Percentiles rank a stretch among this genome's conserved stretches.
phyloP scores from a whole-genome alignment of 2,329 filamentous ascomycete genomes.

The Cordyceps cateniannulata region DNA sequence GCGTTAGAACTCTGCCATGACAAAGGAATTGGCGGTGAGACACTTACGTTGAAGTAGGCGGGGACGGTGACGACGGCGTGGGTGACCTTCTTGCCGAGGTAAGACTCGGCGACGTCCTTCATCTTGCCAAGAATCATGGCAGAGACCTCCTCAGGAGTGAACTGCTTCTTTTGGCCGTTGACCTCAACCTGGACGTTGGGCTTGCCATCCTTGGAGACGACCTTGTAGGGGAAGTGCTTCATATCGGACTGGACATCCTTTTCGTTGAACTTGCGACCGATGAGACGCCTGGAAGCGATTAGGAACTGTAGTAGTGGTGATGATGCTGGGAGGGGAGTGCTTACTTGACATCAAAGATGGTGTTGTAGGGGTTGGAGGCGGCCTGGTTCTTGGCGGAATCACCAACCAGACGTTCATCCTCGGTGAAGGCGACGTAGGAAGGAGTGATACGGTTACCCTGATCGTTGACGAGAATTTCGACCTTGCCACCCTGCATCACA shows the following conservation, averaged over 20 bases:
- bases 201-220: conserved; percentile 84
- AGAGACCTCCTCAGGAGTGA: conserved; percentile 75
- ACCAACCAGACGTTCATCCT: conserved; percentile 93
- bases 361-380: conserved; percentile 68
- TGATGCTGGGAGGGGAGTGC: conserved; percentile 22
- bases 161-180: conserved; percentile 57
- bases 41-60: conserved; percentile 79
- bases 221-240: conserved; percentile 98
- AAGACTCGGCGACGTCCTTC: conserved; percentile 75
- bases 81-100: conserved; percentile 75
- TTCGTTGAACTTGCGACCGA: conserved; percentile 76
- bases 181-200: conserved; percentile 74
- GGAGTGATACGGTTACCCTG: conserved; percentile 96
- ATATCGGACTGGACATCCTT: conserved; percentile 87
- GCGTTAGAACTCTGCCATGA: conserved; percentile 18
- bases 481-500: conserved; percentile 93
- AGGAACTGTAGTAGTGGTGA: conserved; percentile 10
- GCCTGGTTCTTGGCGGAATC: conserved; percentile 97
- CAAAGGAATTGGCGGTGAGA: neutral
- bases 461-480: conserved; percentile 93
- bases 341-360: conserved; percentile 79
- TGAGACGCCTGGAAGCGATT: conserved; percentile 57
- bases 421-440: conserved; percentile 93
- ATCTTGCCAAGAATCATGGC: conserved; percentile 80
- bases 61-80: conserved; percentile 91